phyloP scores from a whole-genome alignment of 768 basidiomycete species.

The Erythrobasidium yunnanense region DNA sequence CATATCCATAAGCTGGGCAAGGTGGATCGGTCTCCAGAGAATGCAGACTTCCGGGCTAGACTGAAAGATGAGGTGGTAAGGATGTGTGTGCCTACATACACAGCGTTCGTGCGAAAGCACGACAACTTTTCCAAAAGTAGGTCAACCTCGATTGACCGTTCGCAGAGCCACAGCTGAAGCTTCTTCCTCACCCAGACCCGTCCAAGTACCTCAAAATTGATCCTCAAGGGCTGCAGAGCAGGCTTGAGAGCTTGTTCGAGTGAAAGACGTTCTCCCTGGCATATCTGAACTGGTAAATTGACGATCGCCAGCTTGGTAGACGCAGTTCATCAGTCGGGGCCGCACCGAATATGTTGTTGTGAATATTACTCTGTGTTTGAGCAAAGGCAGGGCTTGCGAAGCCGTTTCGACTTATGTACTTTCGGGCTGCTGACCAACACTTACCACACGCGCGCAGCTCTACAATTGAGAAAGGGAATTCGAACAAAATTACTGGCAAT shows the following conservation, averaged over 20 bases:
- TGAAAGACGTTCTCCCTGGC: too few relatives aligned
- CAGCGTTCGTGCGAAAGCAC: neutral
- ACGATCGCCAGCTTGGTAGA: too few relatives aligned
- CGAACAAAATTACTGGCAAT: too few relatives aligned
- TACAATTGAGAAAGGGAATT: too few relatives aligned
- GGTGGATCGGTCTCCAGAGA: slow-evolving; percentile 31
- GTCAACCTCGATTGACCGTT: neutral
- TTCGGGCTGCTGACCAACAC: too few relatives aligned
- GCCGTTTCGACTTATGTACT: too few relatives aligned
- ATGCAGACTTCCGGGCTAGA: slow-evolving; percentile 33
- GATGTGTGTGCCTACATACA: slow-evolving; percentile 18
- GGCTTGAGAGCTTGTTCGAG: slow-evolving; percentile 5
- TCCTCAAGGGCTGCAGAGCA: neutral
- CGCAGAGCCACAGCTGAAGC: neutral
- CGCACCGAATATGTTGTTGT: too few relatives aligned
- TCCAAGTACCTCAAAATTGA: neutral
- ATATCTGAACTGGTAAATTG: too few relatives aligned
- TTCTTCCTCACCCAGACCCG: neutral
- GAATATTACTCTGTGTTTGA: too few relatives aligned
- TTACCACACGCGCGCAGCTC: too few relatives aligned
- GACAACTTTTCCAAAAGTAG: slow-evolving; percentile 19
- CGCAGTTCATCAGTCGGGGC: too few relatives aligned
- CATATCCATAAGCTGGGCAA: slow-evolving; percentile 28
- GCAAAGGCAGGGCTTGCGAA: too few relatives aligned
- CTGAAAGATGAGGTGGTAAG: slow-evolving; percentile 34